Evolutionary conservation across 2,329 filamentous ascomycete genomes (phyloP), one percentile per base, ranked within the genome.

Genomic region (Talaromyces verruculosus): DNA sequence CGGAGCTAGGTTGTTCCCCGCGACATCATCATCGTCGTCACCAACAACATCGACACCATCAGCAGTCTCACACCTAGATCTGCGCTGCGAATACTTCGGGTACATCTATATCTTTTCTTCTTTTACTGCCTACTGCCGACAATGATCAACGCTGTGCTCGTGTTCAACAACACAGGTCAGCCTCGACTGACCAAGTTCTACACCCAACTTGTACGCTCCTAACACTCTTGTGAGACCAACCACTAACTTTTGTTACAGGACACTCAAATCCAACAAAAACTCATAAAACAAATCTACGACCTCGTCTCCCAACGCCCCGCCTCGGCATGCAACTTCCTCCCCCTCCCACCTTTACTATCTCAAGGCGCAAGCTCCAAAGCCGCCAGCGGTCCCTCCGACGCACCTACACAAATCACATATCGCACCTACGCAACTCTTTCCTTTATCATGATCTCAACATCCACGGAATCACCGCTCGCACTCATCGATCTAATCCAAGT

Each of bases 141-240:
- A 76, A 70, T 99, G 95, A 98, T 99, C 80, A 99, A 97, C 84
- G 95, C 96, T 37, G 94, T 99, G 68, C 85, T 99, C 71, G 94
- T 99, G 77, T 99, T 99, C 84, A 99, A 99, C 76, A 97, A 97
- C 83, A 92, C 94, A 73, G 95, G 95, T 69, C 94, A 99, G 80
- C 94, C 95, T 43, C 90, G 95, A 65, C 86, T 99, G 77, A 98
- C 94, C 73, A 98, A 98, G 75, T 99, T 99, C 84, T 99, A 99
- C 79, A 97, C 94, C 1, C 94, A 98, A 78, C 88, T 99, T 71
- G 94, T 96, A 80, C 67, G 81, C 11, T 74, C 63, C 61, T 53
- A 8, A 22, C 47, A 17, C 45, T 17, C 28, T 58, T 19, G 3
- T 15, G 2, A 11, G 39, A 19, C n/a, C 53, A 49, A 43, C 39